phyloP scores from a whole-genome alignment of 2,329 filamentous ascomycete species.

The Graphilbum fragrans region DNA sequence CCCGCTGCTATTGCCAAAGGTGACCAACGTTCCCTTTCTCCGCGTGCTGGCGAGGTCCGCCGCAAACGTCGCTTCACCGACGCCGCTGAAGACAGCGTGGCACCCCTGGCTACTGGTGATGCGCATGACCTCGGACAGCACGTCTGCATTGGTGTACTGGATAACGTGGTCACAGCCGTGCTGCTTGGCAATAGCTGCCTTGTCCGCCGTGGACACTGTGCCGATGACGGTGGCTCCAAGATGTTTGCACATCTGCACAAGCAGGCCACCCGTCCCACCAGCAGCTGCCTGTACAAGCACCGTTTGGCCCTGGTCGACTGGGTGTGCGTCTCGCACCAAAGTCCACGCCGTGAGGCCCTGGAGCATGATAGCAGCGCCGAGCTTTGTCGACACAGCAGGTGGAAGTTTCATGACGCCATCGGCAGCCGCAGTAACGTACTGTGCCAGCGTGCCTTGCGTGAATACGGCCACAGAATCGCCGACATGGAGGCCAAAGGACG shows the following conservation, averaged over 20 bases:
- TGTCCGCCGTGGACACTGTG: slow-evolving; percentile 63
- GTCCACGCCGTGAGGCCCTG: slow-evolving; percentile 78
- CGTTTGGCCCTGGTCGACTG: slow-evolving; percentile 23
- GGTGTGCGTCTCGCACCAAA: slow-evolving; percentile 55
- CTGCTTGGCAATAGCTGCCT: slow-evolving; percentile 55
- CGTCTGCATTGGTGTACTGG: slow-evolving; percentile 51
- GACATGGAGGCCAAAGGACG: slow-evolving; percentile 5
- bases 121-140: slow-evolving; percentile 47
- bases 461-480: slow-evolving; percentile 57
- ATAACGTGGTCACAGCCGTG: slow-evolving; percentile 64
- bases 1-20: slow-evolving; percentile 70
- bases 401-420: slow-evolving; percentile 52
- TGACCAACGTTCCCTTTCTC: slow-evolving; percentile 63
- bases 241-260: slow-evolving; percentile 61
- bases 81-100: slow-evolving; percentile 70
- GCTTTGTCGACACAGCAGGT: slow-evolving; percentile 42
- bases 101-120: slow-evolving; percentile 64
- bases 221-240: slow-evolving; percentile 72
- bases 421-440: slow-evolving; percentile 42
- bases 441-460: slow-evolving; percentile 37
- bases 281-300: slow-evolving; percentile 77
- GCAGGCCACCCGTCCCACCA: slow-evolving; percentile 65
- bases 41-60: slow-evolving; percentile 61
- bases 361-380: slow-evolving; percentile 56
- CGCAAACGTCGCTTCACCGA: slow-evolving; percentile 76